phyloP scores from a whole-genome alignment of 108 stramenopile species.

The Epipyxis sp. region DNA sequence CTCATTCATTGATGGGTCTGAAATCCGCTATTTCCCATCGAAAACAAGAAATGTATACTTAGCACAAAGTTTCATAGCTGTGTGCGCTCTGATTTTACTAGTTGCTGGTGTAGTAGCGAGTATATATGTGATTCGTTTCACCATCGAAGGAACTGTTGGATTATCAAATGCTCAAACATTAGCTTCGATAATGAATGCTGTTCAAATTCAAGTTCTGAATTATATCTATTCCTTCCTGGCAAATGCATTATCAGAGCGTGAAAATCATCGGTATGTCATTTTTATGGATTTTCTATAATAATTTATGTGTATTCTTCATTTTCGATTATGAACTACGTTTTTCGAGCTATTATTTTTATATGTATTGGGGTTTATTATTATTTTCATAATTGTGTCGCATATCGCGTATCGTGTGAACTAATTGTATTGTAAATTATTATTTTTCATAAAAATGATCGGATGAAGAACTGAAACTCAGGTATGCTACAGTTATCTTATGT shows the following conservation, averaged over 20 bases:
- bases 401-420: too few species aligned
- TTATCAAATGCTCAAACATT: conserved; percentile 22
- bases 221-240: conserved; percentile 40
- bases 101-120: conserved; percentile 20
- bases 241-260: background rate
- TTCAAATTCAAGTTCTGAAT: conserved; percentile 52
- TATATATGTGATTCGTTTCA: conserved; percentile 22
- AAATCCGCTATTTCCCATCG: conserved; percentile 14
- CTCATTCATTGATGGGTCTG: conserved; percentile 30
- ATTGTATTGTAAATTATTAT: too few species aligned
- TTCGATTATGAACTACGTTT: too few species aligned
- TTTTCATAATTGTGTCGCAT: too few species aligned
- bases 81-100: background rate
- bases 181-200: conserved; percentile 38
- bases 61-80: background rate
- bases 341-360: too few species aligned
- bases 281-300: too few species aligned
- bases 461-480: too few species aligned
- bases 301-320: too few species aligned
- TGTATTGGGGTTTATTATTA: too few species aligned
- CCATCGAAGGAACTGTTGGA: background rate
- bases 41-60: background rate
- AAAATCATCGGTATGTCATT: conserved; percentile 1
- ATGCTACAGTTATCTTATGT: too few species aligned
- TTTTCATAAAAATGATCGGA: too few species aligned